Conservation (phyloP, 352 stramenopile species). For the Globisporangium spinosum region DNA sequence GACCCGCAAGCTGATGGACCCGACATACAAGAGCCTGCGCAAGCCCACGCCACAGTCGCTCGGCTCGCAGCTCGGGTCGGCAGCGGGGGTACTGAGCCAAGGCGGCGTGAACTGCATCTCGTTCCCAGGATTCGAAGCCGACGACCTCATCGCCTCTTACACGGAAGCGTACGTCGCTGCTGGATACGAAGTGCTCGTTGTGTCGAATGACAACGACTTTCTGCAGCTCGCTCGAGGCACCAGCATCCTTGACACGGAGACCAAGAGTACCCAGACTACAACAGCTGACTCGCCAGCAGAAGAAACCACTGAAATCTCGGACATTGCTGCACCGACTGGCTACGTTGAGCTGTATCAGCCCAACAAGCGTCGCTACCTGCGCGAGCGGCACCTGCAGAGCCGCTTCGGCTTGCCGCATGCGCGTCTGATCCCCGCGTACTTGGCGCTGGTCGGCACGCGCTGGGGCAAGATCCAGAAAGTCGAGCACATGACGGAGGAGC, state of each 20-base stretch:
- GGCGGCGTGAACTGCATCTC: slow-evolving; percentile 49
- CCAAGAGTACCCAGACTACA: not conserved
- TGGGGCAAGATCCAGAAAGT: slow-evolving; percentile 69
- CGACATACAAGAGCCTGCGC: slow-evolving; percentile 47
- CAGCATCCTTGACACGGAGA: slow-evolving; percentile 4
- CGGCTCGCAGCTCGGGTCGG: slow-evolving; percentile 39
- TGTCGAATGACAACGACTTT: slow-evolving; percentile 75
- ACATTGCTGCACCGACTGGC: not conserved
- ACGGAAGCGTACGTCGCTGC: slow-evolving; percentile 30
- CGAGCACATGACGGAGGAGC: slow-evolving; percentile 46
- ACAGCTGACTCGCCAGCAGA: not conserved
- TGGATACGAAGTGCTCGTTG: slow-evolving; percentile 56
- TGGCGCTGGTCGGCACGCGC: slow-evolving; percentile 59
- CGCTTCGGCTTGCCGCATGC: slow-evolving; percentile 48
- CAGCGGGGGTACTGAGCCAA: slow-evolving; percentile 24
- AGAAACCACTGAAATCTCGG: not conserved
- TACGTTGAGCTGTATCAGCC: slow-evolving; percentile 73
- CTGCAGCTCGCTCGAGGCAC: slow-evolving; percentile 47
- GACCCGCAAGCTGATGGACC: slow-evolving; percentile 41
- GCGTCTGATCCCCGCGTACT: slow-evolving; percentile 52
- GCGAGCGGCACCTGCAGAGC: slow-evolving; percentile 52
- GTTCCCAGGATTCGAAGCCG: slow-evolving; percentile 47
- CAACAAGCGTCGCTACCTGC: slow-evolving; percentile 63
- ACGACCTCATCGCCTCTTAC: slow-evolving; percentile 71
- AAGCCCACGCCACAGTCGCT: slow-evolving; percentile 37